Evolutionary conservation across 2,329 filamentous ascomycete genomes (phyloP), one percentile per base, ranked within the genome.

Genomic region (Fusarium decemcellulare): DNA sequence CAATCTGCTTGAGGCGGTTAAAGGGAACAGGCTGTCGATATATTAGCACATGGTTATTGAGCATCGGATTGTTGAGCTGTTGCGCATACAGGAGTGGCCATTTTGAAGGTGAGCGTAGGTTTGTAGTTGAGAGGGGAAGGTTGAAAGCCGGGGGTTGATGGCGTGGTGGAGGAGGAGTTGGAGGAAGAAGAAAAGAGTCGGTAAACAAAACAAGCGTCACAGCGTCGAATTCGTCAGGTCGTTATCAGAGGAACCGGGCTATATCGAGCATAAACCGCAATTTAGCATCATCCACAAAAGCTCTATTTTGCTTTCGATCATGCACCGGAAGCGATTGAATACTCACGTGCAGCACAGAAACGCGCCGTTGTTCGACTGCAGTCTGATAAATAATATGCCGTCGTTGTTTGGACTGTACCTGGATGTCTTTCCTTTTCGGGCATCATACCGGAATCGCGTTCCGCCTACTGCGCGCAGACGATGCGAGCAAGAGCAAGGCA

Each of bases 1-100:
- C 91, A 79, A 97, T 95, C 84, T 96, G 93, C 84, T 92, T 92
- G 72, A 97, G 88, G 71, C 94, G 87, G 76, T 90, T 91, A 73
- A 90, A 87, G 64, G 92, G 87, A 75, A 97, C 87, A 65, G 94
- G 94, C 92, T 95, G 76, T 37, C 39, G 27, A 39, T 44, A 44
- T 16, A 58, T 79, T 65, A 78, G 72, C 67, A 69, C 48, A 14
- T 48, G 39, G 16, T 42, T 30, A 30, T 51, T 23, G 27, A 30
- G 23, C n/a, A 54, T 10, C 18, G 50, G n/a, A 37, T 29, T 16
- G 32, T 36, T 27, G 27, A 40, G 27, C 47, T 53, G 23, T 14
- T 58, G 43, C 54, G 63, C 73, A 55, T 77, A 81, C 80, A 71
- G 80, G 79, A 73, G 79, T 79, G 71, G 79, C 76, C 80, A 81